Base-by-base conservation (phyloP, 2,329 filamentous ascomycete genomes). In the Talaromyces sp. region DNA sequence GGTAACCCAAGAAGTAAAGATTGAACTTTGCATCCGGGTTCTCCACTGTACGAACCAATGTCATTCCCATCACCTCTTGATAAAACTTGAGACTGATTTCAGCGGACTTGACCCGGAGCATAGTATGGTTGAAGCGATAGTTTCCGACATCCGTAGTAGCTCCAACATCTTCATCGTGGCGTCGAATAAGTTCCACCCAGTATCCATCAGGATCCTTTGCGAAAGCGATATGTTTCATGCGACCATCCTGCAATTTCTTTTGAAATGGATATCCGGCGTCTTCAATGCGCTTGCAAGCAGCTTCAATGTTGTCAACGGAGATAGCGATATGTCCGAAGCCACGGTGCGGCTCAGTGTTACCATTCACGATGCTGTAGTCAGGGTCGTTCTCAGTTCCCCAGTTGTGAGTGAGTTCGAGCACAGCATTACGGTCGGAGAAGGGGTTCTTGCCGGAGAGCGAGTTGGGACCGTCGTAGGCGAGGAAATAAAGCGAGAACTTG, bases 401-500 rank as follows among this genome's bases (percentile, higher is more conserved):
- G 78, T 90, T 89, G 79, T 90, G 87, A 7, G 86, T 89, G 69
- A 99, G 85, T 79, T 99, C 95, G 69, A 99, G 88, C 47, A 98
- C 85, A 56, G 92, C 95, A 78, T 96, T 90, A 63, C 95, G 90
- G 78, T 97, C 92, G 5, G 85, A 87, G 82, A 89, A 93, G 74
- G 89, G 86, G 69, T 88, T 88, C 72, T 89, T 90, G 65, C 86
- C 83, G 10, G 91, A 95, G n/a, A 87, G 81, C 15, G 94, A 90
- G 43, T 86, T 83, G 10, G 92, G 87, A 36, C 87, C 86, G 76
- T 97, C 90, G 80, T 96, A 98, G 67, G 89, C 93, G 67, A 99
- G 85, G 81, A 98, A 98, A 84, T 98, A 98, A 31, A 97, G 87
- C 73, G 95, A 92, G 78, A 98, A 98, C 75, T 96, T 97, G 78